phyloP scores from a whole-genome alignment of 768 basidiomycete genomes.

The Terana coerulea region DNA sequence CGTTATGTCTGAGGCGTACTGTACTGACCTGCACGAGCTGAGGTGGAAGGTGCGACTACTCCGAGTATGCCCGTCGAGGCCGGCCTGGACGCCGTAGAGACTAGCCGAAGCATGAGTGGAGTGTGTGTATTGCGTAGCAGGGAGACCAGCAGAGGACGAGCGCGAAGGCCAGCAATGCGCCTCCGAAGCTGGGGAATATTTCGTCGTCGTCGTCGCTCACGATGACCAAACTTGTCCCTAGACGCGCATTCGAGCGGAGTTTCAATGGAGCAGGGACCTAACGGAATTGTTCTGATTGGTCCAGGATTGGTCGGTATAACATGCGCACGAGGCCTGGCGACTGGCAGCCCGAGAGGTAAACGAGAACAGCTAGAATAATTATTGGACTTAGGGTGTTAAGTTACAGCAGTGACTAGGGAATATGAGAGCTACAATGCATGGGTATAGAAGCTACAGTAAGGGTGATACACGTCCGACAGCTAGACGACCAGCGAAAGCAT shows the following conservation, averaged over 20 bases:
- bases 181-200: conserved; percentile 6
- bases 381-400: neutral
- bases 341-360: too few species aligned
- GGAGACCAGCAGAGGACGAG: conserved; percentile 7
- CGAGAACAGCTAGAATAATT: neutral
- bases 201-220: conserved; percentile 15
- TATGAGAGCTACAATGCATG: neutral
- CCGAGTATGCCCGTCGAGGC: conserved; percentile 68
- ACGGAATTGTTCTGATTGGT: conserved; percentile 13
- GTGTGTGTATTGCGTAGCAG: conserved; percentile 4
- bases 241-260: conserved; percentile 13
- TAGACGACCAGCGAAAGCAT: conserved; percentile 5
- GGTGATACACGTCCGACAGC: conserved; percentile 15
- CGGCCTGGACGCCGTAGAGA: conserved; percentile 51
- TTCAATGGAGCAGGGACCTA: conserved; percentile 10
- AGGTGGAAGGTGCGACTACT: conserved; percentile 45
- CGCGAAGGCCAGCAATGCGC: conserved; percentile 18
- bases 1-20: neutral
- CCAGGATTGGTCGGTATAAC: neutral
- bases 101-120: conserved; percentile 61
- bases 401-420: neutral
- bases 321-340: too few species aligned
- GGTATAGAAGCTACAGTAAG: conserved; percentile 17
- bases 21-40: conserved; percentile 33
- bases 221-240: conserved; percentile 12